Percentiles rank a stretch among this genome's conserved stretches.
These are phyloP conservation scores for Diospyros kaki DNA, from an alignment of 148 eudicot genomes.

Conservation along the genomic window DNA sequence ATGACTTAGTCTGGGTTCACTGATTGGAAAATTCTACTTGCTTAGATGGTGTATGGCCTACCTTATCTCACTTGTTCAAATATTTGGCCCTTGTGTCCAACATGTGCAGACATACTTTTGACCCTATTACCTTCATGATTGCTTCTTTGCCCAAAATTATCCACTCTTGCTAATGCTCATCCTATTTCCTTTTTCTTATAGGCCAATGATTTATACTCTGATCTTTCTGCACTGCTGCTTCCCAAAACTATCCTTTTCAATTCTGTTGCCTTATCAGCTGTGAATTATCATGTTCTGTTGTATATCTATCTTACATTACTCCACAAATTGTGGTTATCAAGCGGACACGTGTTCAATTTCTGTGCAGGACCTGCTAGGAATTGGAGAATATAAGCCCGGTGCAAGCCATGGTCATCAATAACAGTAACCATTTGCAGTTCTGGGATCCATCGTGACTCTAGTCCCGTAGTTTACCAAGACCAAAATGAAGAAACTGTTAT, in stretches of 20 bases:
- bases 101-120: neutral
- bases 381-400: slow-evolving; percentile 65
- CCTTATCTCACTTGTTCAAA: neutral
- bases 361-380: slow-evolving; percentile 74
- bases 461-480: neutral
- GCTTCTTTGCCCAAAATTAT: neutral
- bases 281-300: neutral
- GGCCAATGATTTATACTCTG: neutral
- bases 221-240: neutral
- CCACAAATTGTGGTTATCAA: neutral
- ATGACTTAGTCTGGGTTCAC: no score
- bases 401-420: slow-evolving; percentile 31
- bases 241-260: neutral
- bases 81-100: neutral
- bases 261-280: neutral
- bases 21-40: neutral
- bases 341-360: neutral
- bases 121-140: neutral
- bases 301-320: neutral
- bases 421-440: neutral
- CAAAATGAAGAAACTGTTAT: no score
- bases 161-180: neutral
- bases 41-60: neutral
- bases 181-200: neutral
- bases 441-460: neutral